Percentiles rank a stretch among this genome's conserved stretches.
Conservation (phyloP, 148 eudicot genomes). For the Drosera capensis region DNA sequence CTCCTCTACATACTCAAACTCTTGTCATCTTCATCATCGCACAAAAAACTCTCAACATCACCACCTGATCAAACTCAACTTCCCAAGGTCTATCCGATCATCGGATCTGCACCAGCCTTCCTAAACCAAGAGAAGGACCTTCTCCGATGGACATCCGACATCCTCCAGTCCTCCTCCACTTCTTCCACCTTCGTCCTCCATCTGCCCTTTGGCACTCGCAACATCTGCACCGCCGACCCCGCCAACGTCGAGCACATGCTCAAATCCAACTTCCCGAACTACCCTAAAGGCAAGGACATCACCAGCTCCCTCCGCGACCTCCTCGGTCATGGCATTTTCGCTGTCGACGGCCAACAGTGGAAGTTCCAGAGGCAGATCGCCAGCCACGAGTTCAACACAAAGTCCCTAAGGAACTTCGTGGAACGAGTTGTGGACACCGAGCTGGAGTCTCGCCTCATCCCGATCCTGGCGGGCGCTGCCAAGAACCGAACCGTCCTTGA, state of each 20-base stretch:
- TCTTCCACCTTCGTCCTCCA: constrained; percentile 8
- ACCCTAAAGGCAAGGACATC: constrained; percentile 17
- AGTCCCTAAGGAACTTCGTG: constrained; percentile 23
- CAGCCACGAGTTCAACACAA: constrained; percentile 33
- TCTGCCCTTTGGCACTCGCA: constrained; percentile 4
- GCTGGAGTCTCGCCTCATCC: constrained; percentile 23
- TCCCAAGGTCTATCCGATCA: constrained; percentile 10
- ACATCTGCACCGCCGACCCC: constrained; percentile 14
- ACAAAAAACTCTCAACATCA: too few relatives aligned
- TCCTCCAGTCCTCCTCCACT: constrained; percentile 9
- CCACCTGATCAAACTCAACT: too few relatives aligned
- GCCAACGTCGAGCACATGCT: constrained; percentile 16
- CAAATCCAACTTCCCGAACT: constrained; percentile 13
- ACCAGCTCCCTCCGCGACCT: constrained; percentile 11
- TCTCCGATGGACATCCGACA: constrained; percentile 8
- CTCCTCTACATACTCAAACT: too few relatives aligned
- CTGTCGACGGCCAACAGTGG: constrained; percentile 30
- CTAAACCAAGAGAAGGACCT: not conserved
- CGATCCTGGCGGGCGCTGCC: constrained; percentile 11
- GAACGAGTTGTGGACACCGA: constrained; percentile 34
- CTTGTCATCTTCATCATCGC: too few relatives aligned
- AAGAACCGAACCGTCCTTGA: constrained; percentile 8
- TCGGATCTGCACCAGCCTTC: constrained; percentile 10
- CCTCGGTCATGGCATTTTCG: constrained; percentile 33
- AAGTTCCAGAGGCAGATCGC: constrained; percentile 35